phyloP scores from a whole-genome alignment of 345 rosid species.

The Xanthoceras sorbifolium region DNA sequence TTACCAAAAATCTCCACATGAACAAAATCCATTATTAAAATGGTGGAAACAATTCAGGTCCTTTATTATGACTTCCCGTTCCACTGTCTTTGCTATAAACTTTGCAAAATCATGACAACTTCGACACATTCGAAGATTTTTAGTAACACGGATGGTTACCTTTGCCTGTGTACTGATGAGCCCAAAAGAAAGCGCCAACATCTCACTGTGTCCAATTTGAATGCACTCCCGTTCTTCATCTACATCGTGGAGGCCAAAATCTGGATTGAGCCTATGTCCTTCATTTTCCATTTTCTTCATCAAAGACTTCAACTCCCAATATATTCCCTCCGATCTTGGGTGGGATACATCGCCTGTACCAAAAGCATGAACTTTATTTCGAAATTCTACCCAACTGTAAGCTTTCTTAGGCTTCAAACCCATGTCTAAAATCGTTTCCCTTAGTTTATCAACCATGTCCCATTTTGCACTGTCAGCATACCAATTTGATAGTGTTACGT shows the following conservation, averaged over 20 bases:
- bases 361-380: slow-evolving; percentile 53
- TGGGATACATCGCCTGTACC: slow-evolving; percentile 58
- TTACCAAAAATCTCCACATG: slow-evolving; percentile 40
- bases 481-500: slow-evolving; percentile 45
- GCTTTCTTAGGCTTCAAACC: slow-evolving; percentile 51
- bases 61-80: slow-evolving; percentile 45
- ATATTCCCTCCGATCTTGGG: slow-evolving; percentile 51
- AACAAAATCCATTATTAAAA: slow-evolving; percentile 47
- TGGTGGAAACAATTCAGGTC: slow-evolving; percentile 47
- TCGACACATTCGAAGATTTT: slow-evolving; percentile 41
- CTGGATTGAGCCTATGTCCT: slow-evolving; percentile 14
- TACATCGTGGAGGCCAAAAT: slow-evolving; percentile 43
- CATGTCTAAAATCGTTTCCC: slow-evolving; percentile 39
- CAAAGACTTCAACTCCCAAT: slow-evolving; percentile 38
- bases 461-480: slow-evolving; percentile 32
- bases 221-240: slow-evolving; percentile 51
- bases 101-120: slow-evolving; percentile 46
- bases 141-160: slow-evolving; percentile 37
- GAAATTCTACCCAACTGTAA: slow-evolving; percentile 57
- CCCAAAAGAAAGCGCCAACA: slow-evolving; percentile 57
- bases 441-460: slow-evolving; percentile 40
- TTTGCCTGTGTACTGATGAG: slow-evolving; percentile 43
- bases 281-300: slow-evolving; percentile 36
- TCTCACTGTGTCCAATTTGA: slow-evolving; percentile 51
- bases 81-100: slow-evolving; percentile 37